A percentile compares a stretch with the other conserved stretches of the same genome.
These are phyloP conservation scores for Psilocybe sp. DNA, from an alignment of 768 basidiomycete species.

Conservation along the genomic window DNA sequence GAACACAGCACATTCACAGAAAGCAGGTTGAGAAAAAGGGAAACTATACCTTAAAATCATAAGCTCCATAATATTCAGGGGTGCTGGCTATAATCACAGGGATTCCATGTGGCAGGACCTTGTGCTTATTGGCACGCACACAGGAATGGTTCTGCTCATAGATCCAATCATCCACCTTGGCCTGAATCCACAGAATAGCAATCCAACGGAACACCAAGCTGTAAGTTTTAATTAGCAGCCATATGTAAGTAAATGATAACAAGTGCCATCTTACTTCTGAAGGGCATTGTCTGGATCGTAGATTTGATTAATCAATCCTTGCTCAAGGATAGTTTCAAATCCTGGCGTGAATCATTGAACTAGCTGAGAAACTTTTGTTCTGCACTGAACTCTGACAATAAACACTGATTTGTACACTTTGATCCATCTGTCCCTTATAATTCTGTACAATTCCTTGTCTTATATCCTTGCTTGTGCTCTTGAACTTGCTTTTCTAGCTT, in stretches of 20 bases:
- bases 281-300: constrained; percentile 25
- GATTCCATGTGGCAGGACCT: constrained; percentile 33
- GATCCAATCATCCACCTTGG: constrained; percentile 29
- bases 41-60: constrained; percentile 30
- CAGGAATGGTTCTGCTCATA: constrained; percentile 16
- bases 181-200: constrained; percentile 29
- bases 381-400: too few species aligned
- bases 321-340: constrained; percentile 31
- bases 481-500: too few species aligned
- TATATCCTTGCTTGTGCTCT: too few species aligned
- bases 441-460: too few species aligned
- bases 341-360: constrained; percentile 35
- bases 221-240: not conserved
- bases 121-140: constrained; percentile 23
- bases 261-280: constrained; percentile 17
- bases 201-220: constrained; percentile 33
- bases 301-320: constrained; percentile 23
- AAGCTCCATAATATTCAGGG: constrained; percentile 22
- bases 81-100: constrained; percentile 26
- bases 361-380: too few species aligned
- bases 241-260: not conserved
- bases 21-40: not conserved
- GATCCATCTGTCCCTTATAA: too few species aligned
- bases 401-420: too few species aligned
- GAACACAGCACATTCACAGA: not conserved